Base-by-base conservation (phyloP, 768 basidiomycete species). In the Suillus subaureus region DNA sequence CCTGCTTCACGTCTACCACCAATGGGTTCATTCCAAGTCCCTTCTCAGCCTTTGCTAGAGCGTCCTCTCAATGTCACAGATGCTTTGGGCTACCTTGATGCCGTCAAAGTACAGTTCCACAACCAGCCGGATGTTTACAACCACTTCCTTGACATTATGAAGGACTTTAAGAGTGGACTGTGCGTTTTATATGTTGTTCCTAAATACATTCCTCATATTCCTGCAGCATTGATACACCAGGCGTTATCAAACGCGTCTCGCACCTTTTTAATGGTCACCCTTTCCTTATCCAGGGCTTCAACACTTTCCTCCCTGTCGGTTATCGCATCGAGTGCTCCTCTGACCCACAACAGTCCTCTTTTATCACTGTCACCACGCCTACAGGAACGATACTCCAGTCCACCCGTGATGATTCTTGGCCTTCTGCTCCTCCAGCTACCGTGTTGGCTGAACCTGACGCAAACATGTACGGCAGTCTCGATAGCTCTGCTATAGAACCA, bases 191-290 rank as follows among this genome's bases (percentile, higher is more conserved):
- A 23, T 47, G 3, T 12, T 28, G 43, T 49, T 21, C 28, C 40
- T 60, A 18, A n/a, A n/a, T 13, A n/a, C 42, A 31, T 35, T n/a
- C 21, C 47, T n/a, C 26, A 64, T 69, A 37, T 67, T 15, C 49
- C 35, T 4, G 11, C 31, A 97, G 96, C 43, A 98, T 99, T 76
- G 96, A 98, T 78, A 99, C 97, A 0, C 97, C 97, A 0, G 96
- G 95, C 43, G 97, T 99, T 56, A 99, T 99, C 73, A 89, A 90
- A 73, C 93, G 96, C 61, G 97, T 98, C 35, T 97, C 96, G 1
- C 86, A 89, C 58, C 88, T 99, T 31, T 99, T 99, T 80, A 87
- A 89, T 64, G 94, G 93, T 2, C 94, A 97, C 72, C 93, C 94
- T 0, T 74, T 82, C 6, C 90, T 99, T 67, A 98, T 99, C 55